Conservation (phyloP, 805 yeast genomes). For the Zygosaccharomyces gambellarensis region DNA sequence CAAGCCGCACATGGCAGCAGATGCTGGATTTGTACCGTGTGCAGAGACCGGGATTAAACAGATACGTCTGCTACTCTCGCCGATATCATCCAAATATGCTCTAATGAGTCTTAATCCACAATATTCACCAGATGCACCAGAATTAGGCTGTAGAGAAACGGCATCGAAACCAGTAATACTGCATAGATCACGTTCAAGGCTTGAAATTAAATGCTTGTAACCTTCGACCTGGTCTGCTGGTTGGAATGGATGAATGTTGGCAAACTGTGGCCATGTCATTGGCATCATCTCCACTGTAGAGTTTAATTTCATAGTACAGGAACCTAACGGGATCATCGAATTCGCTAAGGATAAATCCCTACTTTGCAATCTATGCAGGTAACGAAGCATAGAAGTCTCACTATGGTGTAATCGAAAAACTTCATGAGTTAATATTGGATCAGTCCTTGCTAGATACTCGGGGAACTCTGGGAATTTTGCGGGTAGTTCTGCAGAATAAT, state of each 20-base stretch:
- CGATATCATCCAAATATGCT: slow-evolving; percentile 65
- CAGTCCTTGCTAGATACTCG: slow-evolving; percentile 47
- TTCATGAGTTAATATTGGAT: slow-evolving; percentile 57
- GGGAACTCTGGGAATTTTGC: slow-evolving; percentile 49
- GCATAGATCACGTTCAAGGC: slow-evolving; percentile 78
- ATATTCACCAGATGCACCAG: slow-evolving; percentile 98
- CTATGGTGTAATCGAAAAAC: slow-evolving; percentile 87
- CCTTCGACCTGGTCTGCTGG: slow-evolving; percentile 89
- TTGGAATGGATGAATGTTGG: slow-evolving; percentile 85
- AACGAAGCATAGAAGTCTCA: slow-evolving; percentile 92
- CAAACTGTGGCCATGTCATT: slow-evolving; percentile 90
- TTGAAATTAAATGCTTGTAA: slow-evolving; percentile 66
- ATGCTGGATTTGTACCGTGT: slow-evolving; percentile 98
- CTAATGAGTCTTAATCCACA: slow-evolving; percentile 86
- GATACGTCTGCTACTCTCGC: slow-evolving; percentile 69
- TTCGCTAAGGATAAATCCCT: slow-evolving; percentile 91
- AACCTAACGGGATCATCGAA: slow-evolving; percentile 96
- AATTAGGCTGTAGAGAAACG: slow-evolving; percentile 90
- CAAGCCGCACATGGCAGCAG: slow-evolving; percentile 95
- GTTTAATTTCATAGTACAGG: slow-evolving; percentile 97
- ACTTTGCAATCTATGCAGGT: slow-evolving; percentile 75
- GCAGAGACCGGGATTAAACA: slow-evolving; percentile 96
- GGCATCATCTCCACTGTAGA: slow-evolving; percentile 95
- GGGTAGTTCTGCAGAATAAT: slow-evolving; percentile 16
- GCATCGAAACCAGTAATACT: slow-evolving; percentile 91